Base-by-base conservation (phyloP, 352 stramenopile genomes). In the Blastocystis sp. region DNA sequence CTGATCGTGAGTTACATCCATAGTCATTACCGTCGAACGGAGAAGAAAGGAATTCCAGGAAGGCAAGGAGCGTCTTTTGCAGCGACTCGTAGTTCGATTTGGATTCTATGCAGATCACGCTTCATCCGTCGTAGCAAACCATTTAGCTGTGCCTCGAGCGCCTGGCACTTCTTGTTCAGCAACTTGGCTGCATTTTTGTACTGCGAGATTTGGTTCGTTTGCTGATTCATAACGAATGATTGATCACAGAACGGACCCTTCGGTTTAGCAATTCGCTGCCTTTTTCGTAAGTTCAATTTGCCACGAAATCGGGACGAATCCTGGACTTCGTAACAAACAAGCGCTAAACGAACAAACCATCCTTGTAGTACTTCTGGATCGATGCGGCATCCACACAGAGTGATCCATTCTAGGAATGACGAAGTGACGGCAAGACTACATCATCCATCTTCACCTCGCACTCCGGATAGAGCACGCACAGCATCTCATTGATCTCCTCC, bases 151-250 rank as follows among this genome's bases (percentile, higher is more conserved):
- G 74, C 52, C 48, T 84, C 57, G 17, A 68, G 74, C 38, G 52
- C 54, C 42, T 84, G 74, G 24, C 74, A 84, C 43, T 84, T 84
- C 57, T 84, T 84, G 52, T 84, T 84, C 42, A 84, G 38, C 40
- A 84, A 38, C 48, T 84, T 84, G 17, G 66, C 14, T 42, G 74
- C 74, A 84, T 84, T 59, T 57, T 68, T 84, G 74, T 84, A 84
- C 34, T 84, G 74, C 40, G 74, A 24, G 9, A 84, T 40, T 57
- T 84, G 74, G 34, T 69, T 69, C 14, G 48, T 38, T 38, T 62
- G 74, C n/a, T 84, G 24, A 54, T 59, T 84, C 74, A 84, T 84
- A 14, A 17, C 19, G 2, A 24, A 24, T 63, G 19, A n/a, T 63
- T 63, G 24, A 19, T 3, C 2, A 63, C 57, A 19, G 19, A 24